Base-by-base conservation (phyloP, 2,329 filamentous ascomycete species). In the Capronia epimyces region DNA sequence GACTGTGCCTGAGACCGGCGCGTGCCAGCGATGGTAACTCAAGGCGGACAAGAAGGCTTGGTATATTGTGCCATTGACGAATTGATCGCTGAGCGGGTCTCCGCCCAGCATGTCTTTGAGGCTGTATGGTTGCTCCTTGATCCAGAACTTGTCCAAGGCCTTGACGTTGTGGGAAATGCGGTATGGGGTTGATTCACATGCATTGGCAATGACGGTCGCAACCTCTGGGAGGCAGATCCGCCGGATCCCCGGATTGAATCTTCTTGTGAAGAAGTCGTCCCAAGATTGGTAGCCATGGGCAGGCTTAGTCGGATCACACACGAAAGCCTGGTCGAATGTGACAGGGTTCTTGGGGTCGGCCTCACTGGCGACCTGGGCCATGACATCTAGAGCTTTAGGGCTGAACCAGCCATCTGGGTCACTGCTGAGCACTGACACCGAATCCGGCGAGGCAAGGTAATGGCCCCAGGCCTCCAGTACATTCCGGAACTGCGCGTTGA, bases 11-110 rank as follows among this genome's bases (percentile, higher is more conserved):
- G 71, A 75, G 0, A 87, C 75, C 13, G 84, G 84, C 0, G 78
- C 65, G 66, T 87, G 83, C 84, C 84, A 87, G 22, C 84, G 76
- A 65, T 87, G 84, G 64, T 88, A 87, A 36, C 77, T 82, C 46
- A 84, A 67, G 0, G 82, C 78, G 5, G 75, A 81, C 2, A 87
- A 68, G 62, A 85, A 87, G 0, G 83, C 84, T 62, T 88, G 84
- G 65, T 87, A 87, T 24, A 87, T 71, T 0, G 81, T 85, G 1
- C 79, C 84, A 5, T 78, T 78, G 0, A 71, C 74, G 58, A 87
- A 87, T 1, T 78, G 61, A 5, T 69, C 58, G 0, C 78, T 69
- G 0, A 79, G 64, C 0, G 70, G 61, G 57, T 84, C 79, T 59
- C 79, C 67, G 0, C 70, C 75, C 2, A 87, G 70, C 80, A 86